Percentiles rank a stretch among this genome's conserved stretches.
Conservation (phyloP, 495 filamentous ascomycete species). For the Tuber magnatum region DNA sequence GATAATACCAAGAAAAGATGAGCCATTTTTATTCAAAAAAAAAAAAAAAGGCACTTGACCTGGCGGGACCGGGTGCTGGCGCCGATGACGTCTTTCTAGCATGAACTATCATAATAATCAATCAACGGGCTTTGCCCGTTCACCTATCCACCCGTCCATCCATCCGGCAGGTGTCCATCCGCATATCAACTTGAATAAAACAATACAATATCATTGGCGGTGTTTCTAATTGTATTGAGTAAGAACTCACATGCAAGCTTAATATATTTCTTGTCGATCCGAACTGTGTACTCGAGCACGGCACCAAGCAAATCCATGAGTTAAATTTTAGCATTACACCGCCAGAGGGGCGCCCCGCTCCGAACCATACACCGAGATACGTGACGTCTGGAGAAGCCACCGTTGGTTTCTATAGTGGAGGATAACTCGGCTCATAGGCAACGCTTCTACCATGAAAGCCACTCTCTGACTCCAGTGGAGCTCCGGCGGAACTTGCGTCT, state of each 20-base stretch:
- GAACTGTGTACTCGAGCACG: background rate
- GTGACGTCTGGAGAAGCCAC: background rate
- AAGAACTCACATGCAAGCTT: background rate
- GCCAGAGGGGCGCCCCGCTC: background rate
- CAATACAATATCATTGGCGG: background rate
- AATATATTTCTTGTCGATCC: background rate
- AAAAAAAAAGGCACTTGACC: background rate
- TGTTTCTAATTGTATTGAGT: background rate
- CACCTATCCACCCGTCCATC: background rate
- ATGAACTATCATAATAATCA: background rate
- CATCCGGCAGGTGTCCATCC: background rate
- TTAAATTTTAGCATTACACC: background rate
- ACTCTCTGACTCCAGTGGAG: background rate
- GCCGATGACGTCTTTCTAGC: background rate
- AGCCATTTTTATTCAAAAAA: constrained; percentile 5
- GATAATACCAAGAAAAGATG: background rate
- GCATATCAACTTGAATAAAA: background rate
- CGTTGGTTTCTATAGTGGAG: background rate
- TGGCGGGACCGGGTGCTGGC: background rate
- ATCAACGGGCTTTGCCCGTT: background rate
- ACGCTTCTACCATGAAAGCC: background rate
- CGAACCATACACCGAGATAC: background rate
- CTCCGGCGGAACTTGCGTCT: background rate
- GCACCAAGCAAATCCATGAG: background rate
- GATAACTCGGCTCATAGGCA: background rate